phyloP scores from a whole-genome alignment of 495 filamentous ascomycete genomes.

The Xylaria grammica region DNA sequence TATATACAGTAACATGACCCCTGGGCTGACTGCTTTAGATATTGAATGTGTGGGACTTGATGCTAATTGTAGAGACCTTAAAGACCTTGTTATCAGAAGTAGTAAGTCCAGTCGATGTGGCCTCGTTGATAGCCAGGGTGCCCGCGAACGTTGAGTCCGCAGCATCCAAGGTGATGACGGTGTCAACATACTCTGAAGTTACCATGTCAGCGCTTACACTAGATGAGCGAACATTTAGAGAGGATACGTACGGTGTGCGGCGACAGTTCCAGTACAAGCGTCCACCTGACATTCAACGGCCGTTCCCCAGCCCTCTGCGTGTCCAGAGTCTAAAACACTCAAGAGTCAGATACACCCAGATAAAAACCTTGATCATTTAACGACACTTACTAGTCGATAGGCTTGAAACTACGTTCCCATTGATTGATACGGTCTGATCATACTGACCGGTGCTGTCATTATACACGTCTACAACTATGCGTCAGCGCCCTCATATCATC shows the following conservation, averaged over 20 bases:
- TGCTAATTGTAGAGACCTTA: constrained; percentile 39
- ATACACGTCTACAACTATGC: constrained; percentile 38
- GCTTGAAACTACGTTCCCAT: constrained; percentile 43
- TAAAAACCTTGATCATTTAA: too few relatives aligned
- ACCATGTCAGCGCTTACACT: neutral
- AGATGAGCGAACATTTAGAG: neutral
- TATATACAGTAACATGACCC: neutral
- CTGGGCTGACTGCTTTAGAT: neutral
- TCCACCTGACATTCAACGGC: constrained; percentile 47
- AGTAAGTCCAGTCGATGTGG: constrained; percentile 35
- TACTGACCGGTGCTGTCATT: constrained; percentile 45
- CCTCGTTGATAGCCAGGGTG: constrained; percentile 39
- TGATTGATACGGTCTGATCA: constrained; percentile 47
- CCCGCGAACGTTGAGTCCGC: constrained; percentile 35
- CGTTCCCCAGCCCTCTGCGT: constrained; percentile 46
- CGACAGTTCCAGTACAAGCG: constrained; percentile 45
- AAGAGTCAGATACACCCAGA: neutral
- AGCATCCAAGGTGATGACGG: constrained; percentile 40
- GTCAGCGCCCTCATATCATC: neutral
- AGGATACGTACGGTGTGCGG: constrained; percentile 36
- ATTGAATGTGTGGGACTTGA: constrained; percentile 40
- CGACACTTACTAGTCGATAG: constrained; percentile 26
- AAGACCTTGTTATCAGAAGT: constrained; percentile 39
- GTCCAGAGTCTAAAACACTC: constrained; percentile 8
- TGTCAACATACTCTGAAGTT: constrained; percentile 37